A percentile compares a stretch with the other conserved stretches of the same genome.
These are phyloP conservation scores for Colletotrichum sp. DNA, from an alignment of 2,329 filamentous ascomycete species.

Conservation along the genomic window DNA sequence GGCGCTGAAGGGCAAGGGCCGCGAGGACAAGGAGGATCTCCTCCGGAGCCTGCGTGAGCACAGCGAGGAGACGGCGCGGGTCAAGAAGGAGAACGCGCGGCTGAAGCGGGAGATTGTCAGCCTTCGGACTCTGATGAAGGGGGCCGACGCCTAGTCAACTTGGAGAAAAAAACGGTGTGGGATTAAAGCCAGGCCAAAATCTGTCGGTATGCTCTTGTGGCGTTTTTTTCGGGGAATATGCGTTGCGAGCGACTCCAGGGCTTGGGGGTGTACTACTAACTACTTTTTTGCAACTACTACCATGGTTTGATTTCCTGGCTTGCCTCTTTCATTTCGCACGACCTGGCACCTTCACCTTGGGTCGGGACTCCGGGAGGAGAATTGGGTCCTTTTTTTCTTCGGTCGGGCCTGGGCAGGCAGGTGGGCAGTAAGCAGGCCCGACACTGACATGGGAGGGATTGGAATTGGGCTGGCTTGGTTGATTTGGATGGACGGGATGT, in stretches of 20 bases:
- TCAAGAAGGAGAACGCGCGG: conserved; percentile 86
- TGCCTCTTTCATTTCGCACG: background rate
- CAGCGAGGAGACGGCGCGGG: conserved; percentile 75
- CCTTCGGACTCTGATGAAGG: conserved; percentile 60
- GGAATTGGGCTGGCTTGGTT: background rate
- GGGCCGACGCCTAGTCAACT: conserved; percentile 20
- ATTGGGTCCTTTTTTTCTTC: background rate
- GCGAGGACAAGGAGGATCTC: conserved; percentile 81
- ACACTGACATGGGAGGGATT: background rate
- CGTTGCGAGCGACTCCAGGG: conserved; percentile 16
- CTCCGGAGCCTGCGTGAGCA: conserved; percentile 73
- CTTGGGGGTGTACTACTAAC: background rate
- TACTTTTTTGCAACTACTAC: background rate
- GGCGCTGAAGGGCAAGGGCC: conserved; percentile 73
- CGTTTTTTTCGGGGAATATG: conserved; percentile 3
- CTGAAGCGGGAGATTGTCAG: conserved; percentile 84
- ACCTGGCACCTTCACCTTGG: background rate
- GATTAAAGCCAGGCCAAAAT: background rate
- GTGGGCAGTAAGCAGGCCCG: background rate
- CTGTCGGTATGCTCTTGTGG: background rate
- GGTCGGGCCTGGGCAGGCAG: background rate
- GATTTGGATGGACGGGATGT: background rate
- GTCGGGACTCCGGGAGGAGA: background rate
- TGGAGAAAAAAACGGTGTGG: background rate
- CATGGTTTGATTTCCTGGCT: conserved; percentile 3